phyloP scores from a whole-genome alignment of 352 stramenopile genomes.

The Globisporangium orthogonon region DNA sequence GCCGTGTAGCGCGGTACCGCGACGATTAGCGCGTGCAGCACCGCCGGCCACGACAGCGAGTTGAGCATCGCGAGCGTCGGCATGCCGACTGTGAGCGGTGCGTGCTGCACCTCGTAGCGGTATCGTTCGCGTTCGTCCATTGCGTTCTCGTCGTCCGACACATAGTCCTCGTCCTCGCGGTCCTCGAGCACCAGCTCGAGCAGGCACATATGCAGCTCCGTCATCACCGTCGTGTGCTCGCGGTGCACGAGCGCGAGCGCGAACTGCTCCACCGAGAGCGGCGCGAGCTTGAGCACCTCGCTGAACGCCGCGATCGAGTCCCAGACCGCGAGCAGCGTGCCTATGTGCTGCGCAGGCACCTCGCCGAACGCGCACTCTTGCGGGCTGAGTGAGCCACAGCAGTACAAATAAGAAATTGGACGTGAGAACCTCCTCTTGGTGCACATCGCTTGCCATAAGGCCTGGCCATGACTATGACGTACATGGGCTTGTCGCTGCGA shows the following conservation, averaged over 20 bases:
- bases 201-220: slow-evolving; percentile 82
- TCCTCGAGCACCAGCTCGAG: slow-evolving; percentile 78
- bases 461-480: slow-evolving; percentile 8
- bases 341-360: slow-evolving; percentile 34
- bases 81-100: slow-evolving; percentile 69
- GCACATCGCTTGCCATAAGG: too few relatives aligned
- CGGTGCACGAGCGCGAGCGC: slow-evolving; percentile 33
- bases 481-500: slow-evolving; percentile 59
- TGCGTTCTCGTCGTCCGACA: slow-evolving; percentile 75
- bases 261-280: slow-evolving; percentile 66
- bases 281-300: slow-evolving; percentile 48
- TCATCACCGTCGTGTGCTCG: slow-evolving; percentile 44
- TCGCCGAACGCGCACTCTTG: slow-evolving; percentile 48
- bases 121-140: slow-evolving; percentile 81
- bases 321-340: slow-evolving; percentile 64
- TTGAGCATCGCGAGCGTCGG: slow-evolving; percentile 79
- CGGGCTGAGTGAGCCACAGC: slow-evolving; percentile 21
- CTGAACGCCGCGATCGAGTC: slow-evolving; percentile 77
- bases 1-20: slow-evolving; percentile 66
- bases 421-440: too few relatives aligned
- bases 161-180: slow-evolving; percentile 81
- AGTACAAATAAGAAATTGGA: too few relatives aligned
- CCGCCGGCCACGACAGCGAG: slow-evolving; percentile 68
- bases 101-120: slow-evolving; percentile 74
- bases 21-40: slow-evolving; percentile 59